Percentiles rank a stretch among this genome's conserved stretches.
Evolutionary conservation across 2,329 filamentous ascomycete genomes (phyloP).

Genomic region (Phialophora macrospora): DNA sequence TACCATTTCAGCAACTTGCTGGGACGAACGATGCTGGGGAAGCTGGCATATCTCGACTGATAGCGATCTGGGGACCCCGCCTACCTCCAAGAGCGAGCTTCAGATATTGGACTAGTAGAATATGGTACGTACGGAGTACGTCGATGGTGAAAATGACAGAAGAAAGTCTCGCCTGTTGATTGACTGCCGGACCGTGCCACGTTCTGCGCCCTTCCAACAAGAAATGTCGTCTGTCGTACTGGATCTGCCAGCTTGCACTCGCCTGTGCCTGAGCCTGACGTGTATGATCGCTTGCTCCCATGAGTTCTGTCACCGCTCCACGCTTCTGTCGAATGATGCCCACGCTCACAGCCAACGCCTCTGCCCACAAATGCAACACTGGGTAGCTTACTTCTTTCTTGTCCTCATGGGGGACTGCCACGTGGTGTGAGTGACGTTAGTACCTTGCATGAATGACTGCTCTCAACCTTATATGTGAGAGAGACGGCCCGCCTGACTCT

Average conservation of each 20-base stretch:
- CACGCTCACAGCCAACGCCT: not conserved
- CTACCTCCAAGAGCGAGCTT: not conserved
- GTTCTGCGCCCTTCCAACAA: not conserved
- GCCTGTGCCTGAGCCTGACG: not conserved
- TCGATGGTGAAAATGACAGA: not conserved
- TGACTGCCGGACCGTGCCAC: not conserved
- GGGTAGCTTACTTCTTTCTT: not conserved
- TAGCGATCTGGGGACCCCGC: not conserved
- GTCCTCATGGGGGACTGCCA: not conserved
- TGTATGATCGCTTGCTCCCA: not conserved
- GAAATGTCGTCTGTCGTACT: not conserved
- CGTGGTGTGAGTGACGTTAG: conserved; percentile 9
- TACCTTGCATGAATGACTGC: conserved; percentile 6
- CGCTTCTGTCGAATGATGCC: not conserved
- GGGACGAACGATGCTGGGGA: not conserved
- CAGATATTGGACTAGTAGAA: not conserved
- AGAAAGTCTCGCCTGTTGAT: not conserved
- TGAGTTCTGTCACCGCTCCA: not conserved
- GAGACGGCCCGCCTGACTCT: not conserved
- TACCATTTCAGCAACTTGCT: not conserved
- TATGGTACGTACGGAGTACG: not conserved
- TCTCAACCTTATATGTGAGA: not conserved
- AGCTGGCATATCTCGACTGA: not conserved
- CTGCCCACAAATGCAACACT: conserved; percentile 3
- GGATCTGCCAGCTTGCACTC: not conserved